phyloP scores from a whole-genome alignment of 2,329 filamentous ascomycete genomes.

The Cladophialophora yegresii region DNA sequence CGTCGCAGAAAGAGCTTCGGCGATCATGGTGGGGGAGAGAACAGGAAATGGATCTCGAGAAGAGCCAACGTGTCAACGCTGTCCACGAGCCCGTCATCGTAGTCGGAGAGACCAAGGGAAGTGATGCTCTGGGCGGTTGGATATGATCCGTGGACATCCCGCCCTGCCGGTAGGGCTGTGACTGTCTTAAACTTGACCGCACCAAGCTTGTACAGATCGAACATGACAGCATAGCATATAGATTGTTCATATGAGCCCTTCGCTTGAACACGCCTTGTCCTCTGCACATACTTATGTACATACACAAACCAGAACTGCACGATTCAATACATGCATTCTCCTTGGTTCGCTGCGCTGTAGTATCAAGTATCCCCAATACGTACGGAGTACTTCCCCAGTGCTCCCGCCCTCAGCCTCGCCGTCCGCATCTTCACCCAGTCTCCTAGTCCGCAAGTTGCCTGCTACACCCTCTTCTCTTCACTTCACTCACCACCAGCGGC shows the following conservation, averaged over 20 bases:
- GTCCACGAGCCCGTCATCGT: not conserved
- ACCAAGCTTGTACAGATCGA: not conserved
- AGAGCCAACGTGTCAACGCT: not conserved
- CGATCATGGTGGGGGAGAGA: conserved; percentile 1
- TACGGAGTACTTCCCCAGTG: not conserved
- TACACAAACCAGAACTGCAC: not conserved
- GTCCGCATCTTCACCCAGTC: not conserved
- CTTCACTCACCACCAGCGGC: not conserved
- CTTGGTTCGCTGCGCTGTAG: not conserved
- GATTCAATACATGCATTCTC: not conserved
- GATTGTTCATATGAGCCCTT: not conserved
- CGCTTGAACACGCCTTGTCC: not conserved
- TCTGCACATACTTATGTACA: not conserved
- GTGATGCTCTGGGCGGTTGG: conserved; percentile 1
- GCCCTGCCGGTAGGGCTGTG: not conserved
- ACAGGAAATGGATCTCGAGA: conserved; percentile 6
- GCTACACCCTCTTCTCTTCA: not conserved
- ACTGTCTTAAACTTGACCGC: not conserved
- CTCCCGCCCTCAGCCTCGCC: not conserved
- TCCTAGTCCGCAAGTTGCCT: not conserved
- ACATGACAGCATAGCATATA: not conserved
- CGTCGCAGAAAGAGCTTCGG: not conserved
- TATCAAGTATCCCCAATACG: not conserved
- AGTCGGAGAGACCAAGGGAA: not conserved
- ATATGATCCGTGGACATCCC: not conserved